phyloP scores from a whole-genome alignment of 2,329 filamentous ascomycete species.

The Diaporthe citri region DNA sequence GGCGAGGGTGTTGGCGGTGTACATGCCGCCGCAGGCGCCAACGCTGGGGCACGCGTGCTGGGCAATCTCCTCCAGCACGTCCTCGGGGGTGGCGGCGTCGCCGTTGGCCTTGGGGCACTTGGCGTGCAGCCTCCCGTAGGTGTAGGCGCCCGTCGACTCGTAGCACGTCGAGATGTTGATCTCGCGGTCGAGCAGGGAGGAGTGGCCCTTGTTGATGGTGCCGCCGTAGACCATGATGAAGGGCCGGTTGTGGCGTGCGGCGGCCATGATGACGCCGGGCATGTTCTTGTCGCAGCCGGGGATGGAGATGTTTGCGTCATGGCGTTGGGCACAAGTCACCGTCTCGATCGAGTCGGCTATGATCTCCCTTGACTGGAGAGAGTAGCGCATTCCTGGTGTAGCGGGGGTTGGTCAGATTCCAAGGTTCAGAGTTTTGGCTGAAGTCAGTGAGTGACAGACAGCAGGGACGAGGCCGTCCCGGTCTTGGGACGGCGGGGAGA shows the following conservation, averaged over 20 bases:
- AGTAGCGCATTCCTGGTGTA: conserved; percentile 86
- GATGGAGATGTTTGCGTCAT: conserved; percentile 93
- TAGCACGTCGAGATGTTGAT: conserved; percentile 93
- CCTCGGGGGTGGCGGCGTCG: conserved; percentile 73
- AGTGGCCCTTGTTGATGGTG: conserved; percentile 90
- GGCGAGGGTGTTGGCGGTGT: conserved; percentile 94
- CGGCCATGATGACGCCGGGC: conserved; percentile 92
- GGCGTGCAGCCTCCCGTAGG: conserved; percentile 82
- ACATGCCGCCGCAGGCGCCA: conserved; percentile 85
- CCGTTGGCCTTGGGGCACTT: conserved; percentile 68
- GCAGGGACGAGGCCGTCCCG: background rate
- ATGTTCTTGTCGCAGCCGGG: conserved; percentile 98
- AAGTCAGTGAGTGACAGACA: background rate
- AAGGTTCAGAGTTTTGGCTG: background rate
- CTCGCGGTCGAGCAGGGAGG: conserved; percentile 77
- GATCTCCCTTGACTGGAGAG: conserved; percentile 88
- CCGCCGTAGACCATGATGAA: conserved; percentile 97
- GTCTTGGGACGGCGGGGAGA: background rate
- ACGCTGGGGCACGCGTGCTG: conserved; percentile 81
- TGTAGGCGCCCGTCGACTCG: conserved; percentile 86
- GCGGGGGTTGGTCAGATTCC: conserved; percentile 35
- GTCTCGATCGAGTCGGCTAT: conserved; percentile 96
- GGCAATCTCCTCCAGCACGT: conserved; percentile 88
- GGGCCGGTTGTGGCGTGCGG: conserved; percentile 90
- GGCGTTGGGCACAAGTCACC: conserved; percentile 90